phyloP scores from a whole-genome alignment of 306 rosid species.

The Phaseolus lunatus region DNA sequence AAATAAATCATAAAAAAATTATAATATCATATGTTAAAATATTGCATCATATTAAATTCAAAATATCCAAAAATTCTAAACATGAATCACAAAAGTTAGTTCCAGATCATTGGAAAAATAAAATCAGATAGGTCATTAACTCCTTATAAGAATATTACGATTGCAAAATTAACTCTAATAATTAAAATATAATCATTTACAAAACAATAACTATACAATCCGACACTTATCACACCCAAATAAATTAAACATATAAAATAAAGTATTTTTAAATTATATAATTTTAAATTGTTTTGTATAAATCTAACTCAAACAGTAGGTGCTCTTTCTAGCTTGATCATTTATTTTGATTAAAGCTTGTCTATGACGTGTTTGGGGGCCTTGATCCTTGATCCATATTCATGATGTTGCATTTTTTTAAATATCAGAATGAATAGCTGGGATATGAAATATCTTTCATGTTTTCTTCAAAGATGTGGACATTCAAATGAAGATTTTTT shows the following conservation, averaged over 20 bases:
- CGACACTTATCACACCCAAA: background rate
- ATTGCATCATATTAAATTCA: too few relatives aligned
- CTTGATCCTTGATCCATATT: background rate
- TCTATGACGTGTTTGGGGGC: background rate
- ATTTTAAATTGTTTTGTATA: too few relatives aligned
- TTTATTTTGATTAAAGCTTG: background rate
- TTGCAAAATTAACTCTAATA: background rate
- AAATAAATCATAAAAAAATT: too few relatives aligned
- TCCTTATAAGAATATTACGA: background rate
- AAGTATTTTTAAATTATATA: too few relatives aligned
- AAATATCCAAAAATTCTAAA: too few relatives aligned
- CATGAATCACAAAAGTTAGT: too few relatives aligned
- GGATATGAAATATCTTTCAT: background rate
- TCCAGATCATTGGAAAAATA: too few relatives aligned
- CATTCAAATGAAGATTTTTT: background rate
- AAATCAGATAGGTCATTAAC: background rate
- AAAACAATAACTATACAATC: background rate
- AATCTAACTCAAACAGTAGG: background rate
- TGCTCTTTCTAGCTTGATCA: background rate
- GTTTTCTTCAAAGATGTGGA: background rate
- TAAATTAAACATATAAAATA: background rate
- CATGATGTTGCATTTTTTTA: background rate
- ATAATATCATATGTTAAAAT: too few relatives aligned
- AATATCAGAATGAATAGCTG: background rate
- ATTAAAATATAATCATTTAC: background rate